A percentile compares a stretch with the other conserved stretches of the same genome.
phyloP scores from a whole-genome alignment of 129 eudicot species.

The Escallonia herrerae region DNA sequence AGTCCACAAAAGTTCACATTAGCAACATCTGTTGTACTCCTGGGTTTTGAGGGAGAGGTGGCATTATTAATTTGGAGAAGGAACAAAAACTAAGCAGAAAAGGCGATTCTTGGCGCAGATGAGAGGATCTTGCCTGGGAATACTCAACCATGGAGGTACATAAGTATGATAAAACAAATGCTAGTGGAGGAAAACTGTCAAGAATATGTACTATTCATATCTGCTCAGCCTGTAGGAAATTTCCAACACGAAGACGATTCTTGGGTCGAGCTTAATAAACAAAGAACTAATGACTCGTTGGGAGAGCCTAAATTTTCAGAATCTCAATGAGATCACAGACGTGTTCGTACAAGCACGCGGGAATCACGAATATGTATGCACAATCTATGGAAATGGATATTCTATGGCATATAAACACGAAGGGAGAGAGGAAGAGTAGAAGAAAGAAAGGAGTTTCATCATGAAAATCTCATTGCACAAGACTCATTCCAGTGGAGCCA shows the following conservation, averaged over 20 bases:
- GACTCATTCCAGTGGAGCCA: background rate
- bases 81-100: background rate
- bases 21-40: conserved; percentile 2
- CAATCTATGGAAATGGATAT: background rate
- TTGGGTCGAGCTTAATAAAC: no score
- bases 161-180: background rate
- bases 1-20: background rate
- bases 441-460: background rate
- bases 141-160: no score
- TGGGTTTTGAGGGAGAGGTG: conserved; percentile 3
- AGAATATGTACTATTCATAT: no score
- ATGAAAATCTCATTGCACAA: background rate
- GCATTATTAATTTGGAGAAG: background rate
- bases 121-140: no score
- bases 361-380: background rate
- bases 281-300: no score
- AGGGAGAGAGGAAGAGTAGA: background rate
- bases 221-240: no score
- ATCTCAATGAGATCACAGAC: background rate
- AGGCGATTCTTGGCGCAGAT: background rate
- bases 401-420: background rate
- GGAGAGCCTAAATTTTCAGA: no score
- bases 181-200: background rate
- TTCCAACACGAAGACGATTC: no score
- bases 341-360: background rate